Conservation (phyloP, 1,284 basidiomycete species). For the Leccinum olivaceoglutinosum region DNA sequence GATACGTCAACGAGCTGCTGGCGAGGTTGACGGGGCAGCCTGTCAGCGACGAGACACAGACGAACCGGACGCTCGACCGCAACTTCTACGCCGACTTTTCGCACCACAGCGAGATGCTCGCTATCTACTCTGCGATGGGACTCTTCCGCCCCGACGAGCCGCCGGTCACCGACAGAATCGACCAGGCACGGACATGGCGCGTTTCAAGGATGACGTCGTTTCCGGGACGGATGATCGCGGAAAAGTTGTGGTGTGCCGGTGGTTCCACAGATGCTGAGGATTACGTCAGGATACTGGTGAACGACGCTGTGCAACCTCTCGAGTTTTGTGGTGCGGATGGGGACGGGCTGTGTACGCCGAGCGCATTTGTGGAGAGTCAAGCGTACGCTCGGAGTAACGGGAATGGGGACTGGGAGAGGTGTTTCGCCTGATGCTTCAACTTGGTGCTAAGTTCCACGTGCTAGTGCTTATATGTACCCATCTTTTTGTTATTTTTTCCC, state of each 20-base stretch:
- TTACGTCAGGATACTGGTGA: conserved; percentile 60
- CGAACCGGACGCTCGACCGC: conserved; percentile 70
- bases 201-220: conserved; percentile 60
- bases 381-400: conserved; percentile 59
- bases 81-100: conserved; percentile 74
- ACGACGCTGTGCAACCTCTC: conserved; percentile 64
- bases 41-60: conserved; percentile 65
- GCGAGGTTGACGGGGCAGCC: background rate
- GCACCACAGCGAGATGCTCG: conserved; percentile 79
- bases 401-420: conserved; percentile 61
- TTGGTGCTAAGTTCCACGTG: background rate
- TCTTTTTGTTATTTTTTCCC: background rate
- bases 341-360: conserved; percentile 58
- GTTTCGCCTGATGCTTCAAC: conserved; percentile 25
- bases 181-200: conserved; percentile 47
- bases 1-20: background rate
- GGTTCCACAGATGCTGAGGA: conserved; percentile 13
- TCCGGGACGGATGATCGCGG: conserved; percentile 56
- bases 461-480: background rate
- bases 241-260: conserved; percentile 46
- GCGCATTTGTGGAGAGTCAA: conserved; percentile 69
- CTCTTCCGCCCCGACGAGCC: conserved; percentile 49
- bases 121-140: conserved; percentile 70
- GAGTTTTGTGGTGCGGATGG: conserved; percentile 50
- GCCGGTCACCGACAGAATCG: conserved; percentile 40